phyloP scores from a whole-genome alignment of 1,284 basidiomycete species.

The Melampsora americana region DNA sequence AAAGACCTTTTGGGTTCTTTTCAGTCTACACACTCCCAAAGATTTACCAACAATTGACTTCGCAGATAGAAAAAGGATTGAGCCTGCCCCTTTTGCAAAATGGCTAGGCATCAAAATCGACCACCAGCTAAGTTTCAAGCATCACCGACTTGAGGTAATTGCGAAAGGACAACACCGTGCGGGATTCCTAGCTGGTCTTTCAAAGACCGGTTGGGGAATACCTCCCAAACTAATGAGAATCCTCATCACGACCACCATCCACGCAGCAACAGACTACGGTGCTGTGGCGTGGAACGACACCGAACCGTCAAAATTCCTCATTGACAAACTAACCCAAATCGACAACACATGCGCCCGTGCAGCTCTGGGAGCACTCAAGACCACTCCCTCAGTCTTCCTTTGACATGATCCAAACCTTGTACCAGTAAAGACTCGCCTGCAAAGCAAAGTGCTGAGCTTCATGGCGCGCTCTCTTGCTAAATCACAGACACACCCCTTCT shows the following conservation, averaged over 20 bases:
- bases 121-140: conserved; percentile 21
- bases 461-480: not conserved
- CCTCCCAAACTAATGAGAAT: not conserved
- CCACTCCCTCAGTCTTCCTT: not conserved
- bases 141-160: not conserved
- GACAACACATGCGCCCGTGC: no score
- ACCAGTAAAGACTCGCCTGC: not conserved
- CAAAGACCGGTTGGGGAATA: not conserved
- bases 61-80: not conserved
- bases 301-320: not conserved
- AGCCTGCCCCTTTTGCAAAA: not conserved
- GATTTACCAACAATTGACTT: not conserved
- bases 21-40: not conserved
- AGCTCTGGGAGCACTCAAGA: no score
- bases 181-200: not conserved
- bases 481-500: not conserved
- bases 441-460: not conserved
- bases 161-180: conserved; percentile 1
- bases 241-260: not conserved
- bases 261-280: not conserved
- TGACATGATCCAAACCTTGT: not conserved
- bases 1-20: not conserved
- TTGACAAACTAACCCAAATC: not conserved
- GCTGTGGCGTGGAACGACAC: not conserved
- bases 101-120: conserved; percentile 16